Base-by-base conservation (phyloP, 2,329 filamentous ascomycete genomes). In the Aspergillus viridinutans region DNA sequence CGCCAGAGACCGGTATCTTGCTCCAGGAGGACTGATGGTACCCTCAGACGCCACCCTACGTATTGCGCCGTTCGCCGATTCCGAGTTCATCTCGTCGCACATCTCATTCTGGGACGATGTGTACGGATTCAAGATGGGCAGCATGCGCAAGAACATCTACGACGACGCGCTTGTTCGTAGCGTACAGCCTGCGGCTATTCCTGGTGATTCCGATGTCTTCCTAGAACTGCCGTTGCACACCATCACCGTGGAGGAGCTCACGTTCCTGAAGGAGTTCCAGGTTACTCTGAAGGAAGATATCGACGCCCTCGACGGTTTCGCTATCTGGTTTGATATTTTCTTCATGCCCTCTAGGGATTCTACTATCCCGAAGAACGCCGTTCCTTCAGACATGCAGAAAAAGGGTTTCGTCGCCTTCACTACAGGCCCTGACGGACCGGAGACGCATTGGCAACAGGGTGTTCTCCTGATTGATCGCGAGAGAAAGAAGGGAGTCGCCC, bases 261-360 rank as follows among this genome's bases (percentile, higher is more conserved):
- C 84, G 17, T 97, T 97, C 76, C 84, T 83, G 49, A 83, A 85
- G 8, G 76, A 82, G 3, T 95, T 91, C 78, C 71, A 81, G 54
- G 82, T 86, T 9, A 82, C 78, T 17, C 69, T 94, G 5, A 81
- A 79, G 1, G 76, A 81, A 48, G 83, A 88, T 59, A 78, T 88
- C 55, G 85, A 89, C 58, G 78, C 80, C 1, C 77, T 97, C n/a
- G 91, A 97, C 69, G 93, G 90, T 4, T 96, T 92, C 73, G 81
- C 91, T 14, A 83, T 96, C 64, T 97, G 92, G 90, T 97, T 97
- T 71, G 93, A 97, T 72, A 93, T 89, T 25, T 94, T 94, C 79
- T 97, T 97, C 75, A 84, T 89, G 62, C 85, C 86, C 9, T 82
- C 83, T 0, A 77, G 81, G 38, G 76, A 80, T 38, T 72, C 76